phyloP scores from a whole-genome alignment of 345 rosid species.

The Heritiera littoralis region DNA sequence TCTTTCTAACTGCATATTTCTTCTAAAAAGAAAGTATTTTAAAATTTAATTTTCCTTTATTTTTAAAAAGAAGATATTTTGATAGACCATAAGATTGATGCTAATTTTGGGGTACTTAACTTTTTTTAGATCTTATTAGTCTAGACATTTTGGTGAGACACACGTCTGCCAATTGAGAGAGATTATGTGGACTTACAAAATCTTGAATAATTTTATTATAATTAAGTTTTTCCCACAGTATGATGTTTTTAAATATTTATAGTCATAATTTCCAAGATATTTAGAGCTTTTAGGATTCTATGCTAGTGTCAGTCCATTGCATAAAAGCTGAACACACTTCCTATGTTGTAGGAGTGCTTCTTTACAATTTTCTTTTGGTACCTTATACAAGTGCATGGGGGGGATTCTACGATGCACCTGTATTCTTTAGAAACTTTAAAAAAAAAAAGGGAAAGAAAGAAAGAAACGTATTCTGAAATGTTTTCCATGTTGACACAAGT shows the following conservation, averaged over 20 bases:
- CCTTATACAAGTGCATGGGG: neutral
- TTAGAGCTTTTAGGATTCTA: constrained; percentile 1
- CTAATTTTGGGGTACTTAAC: neutral
- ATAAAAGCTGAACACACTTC: neutral
- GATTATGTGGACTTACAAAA: neutral
- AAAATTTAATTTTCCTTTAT: neutral
- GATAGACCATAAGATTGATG: constrained; percentile 1
- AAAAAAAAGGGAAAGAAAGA: too few species aligned
- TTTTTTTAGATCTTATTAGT: neutral
- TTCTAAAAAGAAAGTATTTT: too few species aligned
- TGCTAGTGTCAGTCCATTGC: neutral
- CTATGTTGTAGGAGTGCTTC: neutral
- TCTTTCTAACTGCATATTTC: neutral
- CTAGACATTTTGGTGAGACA: neutral
- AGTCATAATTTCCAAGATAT: neutral
- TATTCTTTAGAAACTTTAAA: neutral
- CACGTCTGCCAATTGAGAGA: neutral
- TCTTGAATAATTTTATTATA: constrained; percentile 1
- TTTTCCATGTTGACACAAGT: constrained; percentile 18
- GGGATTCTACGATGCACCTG: neutral
- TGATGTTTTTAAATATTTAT: neutral
- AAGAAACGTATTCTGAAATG: too few species aligned
- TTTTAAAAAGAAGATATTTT: neutral
- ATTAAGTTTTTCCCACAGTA: neutral
- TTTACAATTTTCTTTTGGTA: neutral